A percentile compares a stretch with the other conserved stretches of the same genome.
Conservation (phyloP, 257 asterid genomes). For the Solanum sparsipilum region DNA sequence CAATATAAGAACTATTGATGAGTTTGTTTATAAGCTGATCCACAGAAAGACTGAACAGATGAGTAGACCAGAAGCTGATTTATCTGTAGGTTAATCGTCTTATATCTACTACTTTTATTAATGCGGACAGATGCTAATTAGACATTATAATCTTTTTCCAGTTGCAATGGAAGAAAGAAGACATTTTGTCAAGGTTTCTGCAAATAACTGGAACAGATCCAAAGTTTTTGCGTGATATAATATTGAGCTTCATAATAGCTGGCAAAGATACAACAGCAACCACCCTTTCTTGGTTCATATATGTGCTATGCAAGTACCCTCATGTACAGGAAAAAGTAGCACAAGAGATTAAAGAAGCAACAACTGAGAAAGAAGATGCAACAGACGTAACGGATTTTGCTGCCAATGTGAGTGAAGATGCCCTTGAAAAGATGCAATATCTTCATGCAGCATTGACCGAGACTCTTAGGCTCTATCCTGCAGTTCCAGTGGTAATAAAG, state of each 20-base stretch:
- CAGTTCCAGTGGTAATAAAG: slow-evolving; percentile 52
- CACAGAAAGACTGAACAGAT: slow-evolving; percentile 26
- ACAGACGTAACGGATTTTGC: slow-evolving; percentile 22
- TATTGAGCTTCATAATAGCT: slow-evolving; percentile 43
- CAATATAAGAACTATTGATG: slow-evolving; percentile 26
- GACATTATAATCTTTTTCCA: neutral
- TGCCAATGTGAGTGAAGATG: slow-evolving; percentile 24
- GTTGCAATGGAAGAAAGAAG: slow-evolving; percentile 42
- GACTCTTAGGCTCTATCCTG: slow-evolving; percentile 56
- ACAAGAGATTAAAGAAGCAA: slow-evolving; percentile 24
- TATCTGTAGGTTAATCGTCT: slow-evolving; percentile 20
- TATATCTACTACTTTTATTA: neutral
- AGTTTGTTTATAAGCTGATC: slow-evolving; percentile 42
- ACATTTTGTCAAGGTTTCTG: slow-evolving; percentile 48
- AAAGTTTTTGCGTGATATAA: slow-evolving; percentile 44
- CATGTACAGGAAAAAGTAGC: slow-evolving; percentile 38
- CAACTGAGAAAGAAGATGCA: slow-evolving; percentile 1
- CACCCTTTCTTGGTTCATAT: slow-evolving; percentile 45
- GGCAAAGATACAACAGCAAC: slow-evolving; percentile 52
- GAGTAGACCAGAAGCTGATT: slow-evolving; percentile 15
- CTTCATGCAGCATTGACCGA: slow-evolving; percentile 50
- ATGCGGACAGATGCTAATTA: neutral
- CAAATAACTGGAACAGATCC: slow-evolving; percentile 20
- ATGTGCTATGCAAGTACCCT: slow-evolving; percentile 44
- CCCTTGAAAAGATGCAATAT: slow-evolving; percentile 48